Conservation (phyloP, 805 yeast species). For the Schwanniomyces polymorphus region DNA sequence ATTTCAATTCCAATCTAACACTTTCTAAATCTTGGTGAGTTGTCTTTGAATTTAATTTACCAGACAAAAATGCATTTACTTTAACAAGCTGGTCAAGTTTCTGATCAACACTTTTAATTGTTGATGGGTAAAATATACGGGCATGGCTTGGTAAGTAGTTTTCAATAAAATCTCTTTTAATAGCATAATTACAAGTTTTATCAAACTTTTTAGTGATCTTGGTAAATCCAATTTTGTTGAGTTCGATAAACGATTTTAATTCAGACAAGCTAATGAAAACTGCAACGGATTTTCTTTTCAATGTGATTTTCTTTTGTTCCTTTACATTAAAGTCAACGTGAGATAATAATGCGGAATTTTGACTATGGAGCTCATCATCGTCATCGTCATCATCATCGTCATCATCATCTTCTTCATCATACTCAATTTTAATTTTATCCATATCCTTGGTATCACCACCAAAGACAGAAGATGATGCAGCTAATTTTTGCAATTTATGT, state of each 20-base stretch:
- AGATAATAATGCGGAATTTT: conserved; percentile 49
- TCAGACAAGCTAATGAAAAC: conserved; percentile 78
- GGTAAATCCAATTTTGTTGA: conserved; percentile 85
- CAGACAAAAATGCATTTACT: conserved; percentile 50
- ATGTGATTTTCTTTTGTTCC: conserved; percentile 55
- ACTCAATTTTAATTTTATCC: conserved; percentile 34
- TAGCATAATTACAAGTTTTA: conserved; percentile 65
- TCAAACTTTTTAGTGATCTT: conserved; percentile 92
- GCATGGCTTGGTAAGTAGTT: conserved; percentile 46
- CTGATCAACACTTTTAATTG: conserved; percentile 39
- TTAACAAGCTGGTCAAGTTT: conserved; percentile 54
- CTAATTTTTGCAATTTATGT: conserved; percentile 13
- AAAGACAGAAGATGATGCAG: conserved; percentile 21
- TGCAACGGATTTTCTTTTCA: conserved; percentile 65
- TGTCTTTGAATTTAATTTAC: conserved; percentile 37
- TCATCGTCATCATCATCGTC: conserved; percentile 26
- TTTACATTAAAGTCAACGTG: conserved; percentile 51
- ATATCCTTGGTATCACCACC: conserved; percentile 20
- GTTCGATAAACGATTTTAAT: conserved; percentile 76
- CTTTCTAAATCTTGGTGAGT: conserved; percentile 49
- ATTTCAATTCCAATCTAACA: conserved; percentile 46
- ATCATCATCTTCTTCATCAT: conserved; percentile 22
- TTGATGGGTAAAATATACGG: conserved; percentile 51
- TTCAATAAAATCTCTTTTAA: conserved; percentile 58
- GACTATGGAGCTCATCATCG: conserved; percentile 21